Base-by-base conservation (phyloP, 139 green algal genomes). In the Microglena sp. region DNA sequence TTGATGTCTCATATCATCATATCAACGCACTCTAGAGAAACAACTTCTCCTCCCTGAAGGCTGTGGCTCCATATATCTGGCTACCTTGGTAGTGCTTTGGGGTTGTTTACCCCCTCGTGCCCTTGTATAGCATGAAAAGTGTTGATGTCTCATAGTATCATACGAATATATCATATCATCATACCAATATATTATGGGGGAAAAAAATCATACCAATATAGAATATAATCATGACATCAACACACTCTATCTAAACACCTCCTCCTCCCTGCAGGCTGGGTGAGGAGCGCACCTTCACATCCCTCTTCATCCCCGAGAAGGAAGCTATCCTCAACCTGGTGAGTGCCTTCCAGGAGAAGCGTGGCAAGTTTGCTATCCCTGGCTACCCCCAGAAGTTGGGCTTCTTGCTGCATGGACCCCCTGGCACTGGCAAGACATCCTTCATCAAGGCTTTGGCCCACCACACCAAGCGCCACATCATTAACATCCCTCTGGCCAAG, bases 401-500 rank as follows among this genome's bases (percentile, higher is more conserved):
- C 28, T 68, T 82, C 67, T 70, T 82, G 59, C 67, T 82, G 50
- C 67, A 82, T 60, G 75, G 75, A 5, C 75, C 75, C 1, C 75
- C 75, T 44, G 77, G 61, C 53, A 73, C 59, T 8, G 66, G 66
- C 59, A 68, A 68, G 70, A 84, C 77, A 21, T 72, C 59, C 15
- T 66, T 84, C 40, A 79, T 80, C 65, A 81, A 82, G 69, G 79
- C 76, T 0, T 56, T 86, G 55, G 74, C 77, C n/a, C 68, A 79
- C 40, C 31, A 81, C 75, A 86, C 72, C 31, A 40, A 62, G 43
- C 69, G 79, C 22, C 71, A 66, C 45, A 71, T 86, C 59, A 67
- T 86, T 27, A 75, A 53, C 64, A 74, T 86, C 40, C 75, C 79
- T 1, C 75, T 86, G 15, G 55, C 59, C 44, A 72, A 73, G 56